A percentile compares a stretch with the other conserved stretches of the same genome.
Evolutionary conservation across 2,329 filamentous ascomycete genomes (phyloP).

Genomic region (Fusarium chlamydosporum): DNA sequence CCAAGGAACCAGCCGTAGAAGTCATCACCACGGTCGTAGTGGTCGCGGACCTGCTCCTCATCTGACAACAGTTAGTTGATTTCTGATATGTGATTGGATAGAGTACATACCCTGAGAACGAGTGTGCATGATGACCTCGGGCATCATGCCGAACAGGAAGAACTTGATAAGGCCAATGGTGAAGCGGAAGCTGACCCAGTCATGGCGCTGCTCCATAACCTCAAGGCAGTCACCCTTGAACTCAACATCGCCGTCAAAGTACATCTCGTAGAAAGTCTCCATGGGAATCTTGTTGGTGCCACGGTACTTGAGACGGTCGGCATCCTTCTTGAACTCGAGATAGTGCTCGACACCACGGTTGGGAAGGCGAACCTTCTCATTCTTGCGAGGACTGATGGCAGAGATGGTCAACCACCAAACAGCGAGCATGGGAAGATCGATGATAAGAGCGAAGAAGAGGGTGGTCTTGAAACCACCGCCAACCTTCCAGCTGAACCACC

Average conservation of each 20-base stretch:
- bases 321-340: constrained; percentile 81
- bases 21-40: constrained; percentile 98
- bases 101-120: constrained; percentile 76
- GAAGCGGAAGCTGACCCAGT: constrained; percentile 96
- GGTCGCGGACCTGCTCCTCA: constrained; percentile 96
- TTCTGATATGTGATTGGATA: neutral
- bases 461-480: constrained; percentile 89
- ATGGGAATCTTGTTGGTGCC: constrained; percentile 87
- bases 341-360: constrained; percentile 93
- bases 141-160: constrained; percentile 89
- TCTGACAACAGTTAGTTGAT: constrained; percentile 58
- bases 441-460: constrained; percentile 87
- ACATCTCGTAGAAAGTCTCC: constrained; percentile 97
- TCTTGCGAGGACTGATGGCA: constrained; percentile 86
- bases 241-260: constrained; percentile 94
- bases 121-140: constrained; percentile 93
- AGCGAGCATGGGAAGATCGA: constrained; percentile 82
- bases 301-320: constrained; percentile 75
- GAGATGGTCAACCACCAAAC: constrained; percentile 88
- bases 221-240: constrained; percentile 96
- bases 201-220: constrained; percentile 91
- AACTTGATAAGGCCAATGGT: constrained; percentile 87
- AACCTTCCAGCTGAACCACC: constrained; percentile 86
- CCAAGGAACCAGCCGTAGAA: constrained; percentile 99
- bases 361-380: constrained; percentile 89